Evolutionary conservation across 495 filamentous ascomycete genomes (phyloP).

Genomic region (Filosporella fistucella): DNA sequence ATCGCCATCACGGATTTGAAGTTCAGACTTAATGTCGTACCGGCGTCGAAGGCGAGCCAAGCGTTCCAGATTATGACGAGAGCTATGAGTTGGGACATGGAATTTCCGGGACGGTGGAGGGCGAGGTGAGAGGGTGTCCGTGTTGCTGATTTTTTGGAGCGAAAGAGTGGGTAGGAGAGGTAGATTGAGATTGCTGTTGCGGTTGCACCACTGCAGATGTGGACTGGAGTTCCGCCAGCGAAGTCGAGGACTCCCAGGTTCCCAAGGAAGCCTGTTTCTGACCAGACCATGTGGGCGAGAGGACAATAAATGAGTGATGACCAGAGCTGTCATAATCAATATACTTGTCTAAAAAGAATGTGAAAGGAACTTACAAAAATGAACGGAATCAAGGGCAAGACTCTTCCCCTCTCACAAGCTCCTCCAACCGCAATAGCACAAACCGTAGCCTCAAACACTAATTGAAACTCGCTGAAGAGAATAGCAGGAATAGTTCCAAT

Average conservation of each 20-base stretch:
- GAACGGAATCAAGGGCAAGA: slow-evolving; percentile 81
- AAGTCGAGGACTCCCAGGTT: slow-evolving; percentile 76
- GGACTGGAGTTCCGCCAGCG: slow-evolving; percentile 82
- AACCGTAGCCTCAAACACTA: slow-evolving; percentile 80
- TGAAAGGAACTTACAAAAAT: slow-evolving; percentile 49
- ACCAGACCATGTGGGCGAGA: slow-evolving; percentile 93
- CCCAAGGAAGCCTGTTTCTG: slow-evolving; percentile 70
- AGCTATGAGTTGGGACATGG: slow-evolving; percentile 52
- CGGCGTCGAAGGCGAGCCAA: slow-evolving; percentile 57
- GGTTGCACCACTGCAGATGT: slow-evolving; percentile 85
- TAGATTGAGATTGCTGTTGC: slow-evolving; percentile 78
- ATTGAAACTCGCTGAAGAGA: slow-evolving; percentile 71
- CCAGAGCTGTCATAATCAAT: slow-evolving; percentile 56
- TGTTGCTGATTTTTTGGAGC: slow-evolving; percentile 66
- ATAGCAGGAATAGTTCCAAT: slow-evolving; percentile 85
- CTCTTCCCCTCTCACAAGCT: slow-evolving; percentile 74
- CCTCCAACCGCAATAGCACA: slow-evolving; percentile 75
- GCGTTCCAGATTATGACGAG: slow-evolving; percentile 77
- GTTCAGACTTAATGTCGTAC: slow-evolving; percentile 34
- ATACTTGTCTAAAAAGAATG: too few relatives aligned
- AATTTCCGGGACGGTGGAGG: slow-evolving; percentile 43
- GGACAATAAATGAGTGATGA: slow-evolving; percentile 78
- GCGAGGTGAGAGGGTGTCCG: slow-evolving; percentile 61
- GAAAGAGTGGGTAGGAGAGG: slow-evolving; percentile 36
- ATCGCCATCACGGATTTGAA: slow-evolving; percentile 34